Evolutionary conservation across 345 rosid genomes (phyloP).

Genomic region (Mallotus nudiflorus): DNA sequence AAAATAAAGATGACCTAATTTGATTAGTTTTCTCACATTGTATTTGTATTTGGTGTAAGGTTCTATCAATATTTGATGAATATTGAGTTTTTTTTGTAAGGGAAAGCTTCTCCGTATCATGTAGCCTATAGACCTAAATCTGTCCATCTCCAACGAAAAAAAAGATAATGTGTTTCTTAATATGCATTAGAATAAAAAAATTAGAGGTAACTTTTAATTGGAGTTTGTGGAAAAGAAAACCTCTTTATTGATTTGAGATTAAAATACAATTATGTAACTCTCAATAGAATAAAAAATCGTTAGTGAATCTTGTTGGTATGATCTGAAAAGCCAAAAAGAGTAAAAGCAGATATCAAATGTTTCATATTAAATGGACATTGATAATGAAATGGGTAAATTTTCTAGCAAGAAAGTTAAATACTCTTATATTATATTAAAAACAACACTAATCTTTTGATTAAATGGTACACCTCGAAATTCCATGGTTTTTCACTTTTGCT

Average conservation of each 20-base stretch:
- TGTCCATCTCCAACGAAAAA: no score
- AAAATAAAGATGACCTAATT: no score
- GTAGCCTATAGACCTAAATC: no score
- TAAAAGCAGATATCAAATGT: background rate
- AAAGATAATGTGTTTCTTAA: no score
- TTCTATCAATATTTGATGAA: no score
- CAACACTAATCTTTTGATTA: background rate
- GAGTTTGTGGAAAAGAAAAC: background rate
- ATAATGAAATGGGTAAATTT: background rate
- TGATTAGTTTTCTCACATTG: no score
- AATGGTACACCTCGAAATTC: slow-evolving; percentile 19
- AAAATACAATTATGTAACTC: background rate
- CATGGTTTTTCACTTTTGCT: background rate
- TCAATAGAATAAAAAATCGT: background rate
- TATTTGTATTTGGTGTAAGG: no score
- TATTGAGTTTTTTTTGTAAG: no score
- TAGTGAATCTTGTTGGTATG: slow-evolving; percentile 20
- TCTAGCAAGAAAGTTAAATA: background rate
- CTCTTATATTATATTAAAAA: background rate
- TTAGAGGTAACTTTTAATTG: background rate
- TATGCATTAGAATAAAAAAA: no score
- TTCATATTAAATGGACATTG: background rate
- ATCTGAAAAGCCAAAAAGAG: slow-evolving; percentile 1
- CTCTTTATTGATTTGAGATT: background rate
- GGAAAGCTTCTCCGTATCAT: no score